phyloP scores from a whole-genome alignment of 2,329 filamentous ascomycete genomes.

The Colletotrichum paranaense region DNA sequence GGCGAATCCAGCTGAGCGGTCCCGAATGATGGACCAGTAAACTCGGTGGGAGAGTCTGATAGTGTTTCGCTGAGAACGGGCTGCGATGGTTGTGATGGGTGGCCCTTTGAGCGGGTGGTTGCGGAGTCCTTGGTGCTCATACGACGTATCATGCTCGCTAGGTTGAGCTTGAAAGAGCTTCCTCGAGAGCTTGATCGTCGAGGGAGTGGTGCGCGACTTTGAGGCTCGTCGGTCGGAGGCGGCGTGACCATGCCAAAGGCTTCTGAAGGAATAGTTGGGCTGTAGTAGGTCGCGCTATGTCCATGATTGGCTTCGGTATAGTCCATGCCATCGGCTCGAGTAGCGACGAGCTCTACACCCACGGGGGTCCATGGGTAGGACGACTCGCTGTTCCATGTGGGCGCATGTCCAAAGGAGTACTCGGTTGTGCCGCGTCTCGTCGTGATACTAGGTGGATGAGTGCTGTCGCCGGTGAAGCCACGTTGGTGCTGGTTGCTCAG shows the following conservation, averaged over 20 bases:
- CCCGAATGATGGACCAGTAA: constrained; percentile 27
- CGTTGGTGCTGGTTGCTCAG: constrained; percentile 21
- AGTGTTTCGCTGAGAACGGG: constrained; percentile 22
- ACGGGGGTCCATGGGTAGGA: constrained; percentile 31
- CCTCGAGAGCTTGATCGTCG: constrained; percentile 44
- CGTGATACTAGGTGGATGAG: constrained; percentile 19
- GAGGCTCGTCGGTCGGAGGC: constrained; percentile 37
- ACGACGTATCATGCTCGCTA: constrained; percentile 50
- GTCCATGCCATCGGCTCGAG: constrained; percentile 36
- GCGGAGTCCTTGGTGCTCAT: constrained; percentile 39
- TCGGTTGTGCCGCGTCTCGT: constrained; percentile 29
- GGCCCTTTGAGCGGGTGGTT: constrained; percentile 8
- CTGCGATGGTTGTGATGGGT: constrained; percentile 11
- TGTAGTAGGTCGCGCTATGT: constrained; percentile 54
- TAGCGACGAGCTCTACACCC: constrained; percentile 32
- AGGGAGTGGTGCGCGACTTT: constrained; percentile 21
- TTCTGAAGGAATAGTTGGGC: constrained; percentile 52
- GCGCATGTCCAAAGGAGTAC: constrained; percentile 21
- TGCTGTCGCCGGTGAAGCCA: constrained; percentile 17
- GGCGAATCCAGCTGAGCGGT: constrained; percentile 23
- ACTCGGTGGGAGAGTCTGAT: constrained; percentile 46
- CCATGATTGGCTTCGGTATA: constrained; percentile 35
- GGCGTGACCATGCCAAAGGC: constrained; percentile 52
- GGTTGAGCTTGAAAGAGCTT: constrained; percentile 49
- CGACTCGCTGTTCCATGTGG: constrained; percentile 35